A percentile compares a stretch with the other conserved stretches of the same genome.
phyloP scores from a whole-genome alignment of 2,329 filamentous ascomycete genomes.

The Penicillium janthinellum region DNA sequence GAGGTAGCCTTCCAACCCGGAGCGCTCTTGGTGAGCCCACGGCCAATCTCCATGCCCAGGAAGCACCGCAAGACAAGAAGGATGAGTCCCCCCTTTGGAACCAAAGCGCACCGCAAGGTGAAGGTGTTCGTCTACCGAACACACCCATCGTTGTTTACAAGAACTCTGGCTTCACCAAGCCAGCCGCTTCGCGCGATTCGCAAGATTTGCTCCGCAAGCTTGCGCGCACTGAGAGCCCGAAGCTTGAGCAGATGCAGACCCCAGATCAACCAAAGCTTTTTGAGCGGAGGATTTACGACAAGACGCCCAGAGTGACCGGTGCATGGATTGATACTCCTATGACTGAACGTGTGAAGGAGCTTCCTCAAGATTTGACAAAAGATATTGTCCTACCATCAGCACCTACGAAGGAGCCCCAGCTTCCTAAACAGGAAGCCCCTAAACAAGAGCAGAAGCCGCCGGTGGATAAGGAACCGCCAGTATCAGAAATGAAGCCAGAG shows the following conservation, averaged over 20 bases:
- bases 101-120: constrained; percentile 17
- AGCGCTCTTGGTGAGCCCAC: constrained; percentile 26
- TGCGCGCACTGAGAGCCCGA: constrained; percentile 42
- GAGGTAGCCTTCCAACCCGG: constrained; percentile 25
- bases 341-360: constrained; percentile 37
- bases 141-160: constrained; percentile 44
- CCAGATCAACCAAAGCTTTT: constrained; percentile 37
- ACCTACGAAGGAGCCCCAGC: constrained; percentile 10
- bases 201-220: constrained; percentile 47
- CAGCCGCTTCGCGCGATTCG: constrained; percentile 37
- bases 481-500: constrained; percentile 3
- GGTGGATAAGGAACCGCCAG: background rate
- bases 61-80: constrained; percentile 10
- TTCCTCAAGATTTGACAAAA: constrained; percentile 29
- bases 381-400: constrained; percentile 27
- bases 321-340: constrained; percentile 52
- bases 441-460: constrained; percentile 8
- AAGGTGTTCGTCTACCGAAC: constrained; percentile 39
- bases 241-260: constrained; percentile 34
- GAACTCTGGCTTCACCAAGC: constrained; percentile 33
- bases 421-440: background rate
- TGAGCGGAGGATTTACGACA: constrained; percentile 39
- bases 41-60: constrained; percentile 18
- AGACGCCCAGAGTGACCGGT: constrained; percentile 49
- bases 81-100: constrained; percentile 17